Evolutionary conservation across 305 asterid species (phyloP), one percentile per base, ranked within the genome.

Genomic region (Andrographis paniculata): DNA sequence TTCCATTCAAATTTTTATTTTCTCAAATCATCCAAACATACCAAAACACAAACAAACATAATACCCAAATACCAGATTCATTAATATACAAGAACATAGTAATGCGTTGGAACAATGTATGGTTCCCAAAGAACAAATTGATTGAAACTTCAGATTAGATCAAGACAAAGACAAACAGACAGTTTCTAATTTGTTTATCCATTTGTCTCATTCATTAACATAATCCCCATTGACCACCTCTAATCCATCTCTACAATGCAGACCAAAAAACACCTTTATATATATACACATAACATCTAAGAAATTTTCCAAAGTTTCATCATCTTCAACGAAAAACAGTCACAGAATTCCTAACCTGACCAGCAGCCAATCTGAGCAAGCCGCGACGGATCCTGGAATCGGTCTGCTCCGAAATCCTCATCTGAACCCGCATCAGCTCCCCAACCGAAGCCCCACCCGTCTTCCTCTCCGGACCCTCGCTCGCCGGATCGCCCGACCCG

Each of bases 331-430:
- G 14, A 24, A 5, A 6, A 14, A 44, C n/a, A 16, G 23, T 36
- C 19, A 20, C n/a, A 50, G 30, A 45, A 33, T 18, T 22, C 43
- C 58, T n/a, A 14, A 87, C 97, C 91, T 80, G 95, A 46, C 79
- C 95, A 8, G 94, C 88, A 50, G 92, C 92, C n/a, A 84, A 68
- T 69, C 97, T 69, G 58, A 88, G 59, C 58, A 84, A 61, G 45
- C 83, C 82, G 37, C 92, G 72, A 17, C 97, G 75, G 71, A 79
- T 69, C 56, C 95, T 74, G 20, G 94, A 79, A 81, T 88, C 94
- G 14, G 67, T 70, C 64, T 68, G 84, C 64, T 84, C 95, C 24
- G 95, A 71, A 44, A 84, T 66, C 69, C 74, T 72, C 97, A 87
- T 79, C 71, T 87, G 97, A 42, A 77, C 61, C 76, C 94, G 79